phyloP scores from a whole-genome alignment of 352 stramenopile species.

The Aphanomyces stellatus region DNA sequence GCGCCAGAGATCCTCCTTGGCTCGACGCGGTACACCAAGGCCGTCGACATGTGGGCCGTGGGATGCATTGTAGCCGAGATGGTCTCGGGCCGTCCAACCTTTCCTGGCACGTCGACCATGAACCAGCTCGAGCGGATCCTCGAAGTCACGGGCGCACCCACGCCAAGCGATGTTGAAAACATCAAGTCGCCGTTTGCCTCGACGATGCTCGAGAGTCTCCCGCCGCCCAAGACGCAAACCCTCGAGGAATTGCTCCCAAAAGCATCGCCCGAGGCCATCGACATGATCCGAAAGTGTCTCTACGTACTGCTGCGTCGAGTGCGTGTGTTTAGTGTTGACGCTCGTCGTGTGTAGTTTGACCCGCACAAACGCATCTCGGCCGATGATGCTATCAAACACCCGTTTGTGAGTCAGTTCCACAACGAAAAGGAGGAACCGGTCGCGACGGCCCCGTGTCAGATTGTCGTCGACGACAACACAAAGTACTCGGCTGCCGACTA shows the following conservation, averaged over 20 bases:
- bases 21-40: constrained; percentile 89
- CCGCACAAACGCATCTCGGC: constrained; percentile 84
- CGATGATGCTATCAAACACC: constrained; percentile 84
- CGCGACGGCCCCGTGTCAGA: constrained; percentile 56
- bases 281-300: constrained; percentile 85
- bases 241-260: constrained; percentile 86
- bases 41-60: constrained; percentile 91
- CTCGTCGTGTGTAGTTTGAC: constrained; percentile 64
- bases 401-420: constrained; percentile 93
- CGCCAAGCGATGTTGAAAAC: constrained; percentile 82
- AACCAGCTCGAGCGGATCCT: constrained; percentile 96
- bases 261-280: constrained; percentile 76
- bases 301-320: constrained; percentile 33
- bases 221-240: constrained; percentile 53
- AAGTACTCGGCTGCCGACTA: constrained; percentile 93
- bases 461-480: constrained; percentile 91
- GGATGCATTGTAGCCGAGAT: constrained; percentile 94
- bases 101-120: constrained; percentile 94
- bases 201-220: constrained; percentile 91
- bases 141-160: constrained; percentile 87
- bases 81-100: constrained; percentile 85
- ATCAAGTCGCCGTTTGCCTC: constrained; percentile 90
- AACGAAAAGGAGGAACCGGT: constrained; percentile 90
- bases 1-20: constrained; percentile 93
- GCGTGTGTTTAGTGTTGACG: background rate